Conservation (phyloP, 1,284 basidiomycete genomes). For the Moniliella sp. region DNA sequence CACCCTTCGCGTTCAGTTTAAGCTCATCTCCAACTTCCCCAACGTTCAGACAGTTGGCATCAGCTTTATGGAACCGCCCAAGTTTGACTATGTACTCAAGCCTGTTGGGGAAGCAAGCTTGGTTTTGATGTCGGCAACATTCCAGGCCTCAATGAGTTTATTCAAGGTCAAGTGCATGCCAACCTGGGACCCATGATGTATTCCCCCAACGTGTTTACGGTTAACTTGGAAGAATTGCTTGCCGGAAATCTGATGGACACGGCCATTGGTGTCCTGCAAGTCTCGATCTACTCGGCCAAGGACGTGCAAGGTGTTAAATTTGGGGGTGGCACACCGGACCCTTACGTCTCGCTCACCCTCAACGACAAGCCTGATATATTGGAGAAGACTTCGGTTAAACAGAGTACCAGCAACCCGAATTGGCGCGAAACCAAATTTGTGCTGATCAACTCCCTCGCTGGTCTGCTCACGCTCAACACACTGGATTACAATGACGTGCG, state of each 20-base stretch:
- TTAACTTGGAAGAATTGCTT: slow-evolving; percentile 82
- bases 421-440: slow-evolving; percentile 87
- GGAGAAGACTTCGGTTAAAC: slow-evolving; percentile 53
- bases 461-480: slow-evolving; percentile 53
- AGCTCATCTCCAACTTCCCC: slow-evolving; percentile 47
- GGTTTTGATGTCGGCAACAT: slow-evolving; percentile 59
- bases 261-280: slow-evolving; percentile 73
- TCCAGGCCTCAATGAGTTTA: slow-evolving; percentile 60
- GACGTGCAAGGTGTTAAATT: slow-evolving; percentile 49
- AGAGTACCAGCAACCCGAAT: slow-evolving; percentile 56
- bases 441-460: slow-evolving; percentile 62
- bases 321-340: slow-evolving; percentile 83
- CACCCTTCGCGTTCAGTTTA: slow-evolving; percentile 40
- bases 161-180: slow-evolving; percentile 69
- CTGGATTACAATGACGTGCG: slow-evolving; percentile 78
- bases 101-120: slow-evolving; percentile 68
- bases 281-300: slow-evolving; percentile 55
- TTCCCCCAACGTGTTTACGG: slow-evolving; percentile 49
- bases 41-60: slow-evolving; percentile 49
- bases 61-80: slow-evolving; percentile 72
- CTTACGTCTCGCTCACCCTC: slow-evolving; percentile 56
- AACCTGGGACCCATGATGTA: slow-evolving; percentile 46
- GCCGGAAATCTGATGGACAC: slow-evolving; percentile 53
- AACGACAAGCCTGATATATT: slow-evolving; percentile 48
- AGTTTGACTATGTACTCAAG: slow-evolving; percentile 86